phyloP scores from a whole-genome alignment of 106 monocot species.

The Dioscorea dumetorum region DNA sequence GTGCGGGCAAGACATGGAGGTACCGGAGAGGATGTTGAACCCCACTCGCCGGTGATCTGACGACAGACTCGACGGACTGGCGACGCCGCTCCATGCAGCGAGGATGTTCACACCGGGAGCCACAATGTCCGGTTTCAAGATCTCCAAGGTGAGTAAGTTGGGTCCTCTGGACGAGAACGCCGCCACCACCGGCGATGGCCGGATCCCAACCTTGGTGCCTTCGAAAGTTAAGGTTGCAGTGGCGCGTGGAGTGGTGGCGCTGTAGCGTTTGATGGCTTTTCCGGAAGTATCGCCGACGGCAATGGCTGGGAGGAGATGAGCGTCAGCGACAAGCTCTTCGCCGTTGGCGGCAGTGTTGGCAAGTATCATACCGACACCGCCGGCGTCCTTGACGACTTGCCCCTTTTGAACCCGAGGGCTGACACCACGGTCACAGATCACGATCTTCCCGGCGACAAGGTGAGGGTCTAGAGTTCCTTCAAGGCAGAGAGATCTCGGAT shows the following conservation, averaged over 20 bases:
- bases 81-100: constrained; percentile 78
- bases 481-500: constrained; percentile 66
- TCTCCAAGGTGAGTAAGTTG: constrained; percentile 64
- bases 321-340: constrained; percentile 77
- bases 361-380: constrained; percentile 80
- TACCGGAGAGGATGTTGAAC: constrained; percentile 87
- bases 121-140: constrained; percentile 79
- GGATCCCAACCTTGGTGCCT: constrained; percentile 77
- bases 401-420: constrained; percentile 82
- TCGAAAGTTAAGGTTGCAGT: constrained; percentile 50
- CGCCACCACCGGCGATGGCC: constrained; percentile 80
- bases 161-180: constrained; percentile 92
- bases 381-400: constrained; percentile 74
- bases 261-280: constrained; percentile 49
- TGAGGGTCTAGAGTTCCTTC: constrained; percentile 62
- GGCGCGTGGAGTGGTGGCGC: constrained; percentile 5
- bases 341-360: constrained; percentile 70
- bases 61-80: constrained; percentile 65
- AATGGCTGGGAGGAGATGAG: constrained; percentile 75
- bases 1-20: constrained; percentile 96
- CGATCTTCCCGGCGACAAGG: constrained; percentile 71
- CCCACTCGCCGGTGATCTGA: constrained; percentile 50
- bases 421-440: constrained; percentile 78
- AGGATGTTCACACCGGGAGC: constrained; percentile 94
- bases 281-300: constrained; percentile 52